Percentiles rank a stretch among this genome's conserved stretches.
These are phyloP conservation scores for Chalaropsis ovoidea DNA, from an alignment of 2,329 filamentous ascomycete genomes.

Conservation along the genomic window DNA sequence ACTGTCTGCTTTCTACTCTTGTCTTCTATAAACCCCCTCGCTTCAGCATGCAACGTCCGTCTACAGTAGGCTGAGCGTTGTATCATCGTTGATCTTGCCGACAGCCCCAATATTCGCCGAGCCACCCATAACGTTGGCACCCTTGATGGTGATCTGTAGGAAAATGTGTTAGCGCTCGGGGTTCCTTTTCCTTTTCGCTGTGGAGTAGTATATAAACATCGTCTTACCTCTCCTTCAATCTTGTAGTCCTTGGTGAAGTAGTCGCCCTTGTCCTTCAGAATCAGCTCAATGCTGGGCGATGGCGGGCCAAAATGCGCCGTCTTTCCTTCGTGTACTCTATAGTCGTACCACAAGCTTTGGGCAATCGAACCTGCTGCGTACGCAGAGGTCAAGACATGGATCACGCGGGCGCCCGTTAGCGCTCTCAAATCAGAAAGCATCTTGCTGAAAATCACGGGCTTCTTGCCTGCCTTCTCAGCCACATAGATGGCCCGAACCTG, in stretches of 20 bases:
- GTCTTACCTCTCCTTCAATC: constrained; percentile 51
- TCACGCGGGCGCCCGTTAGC: constrained; percentile 65
- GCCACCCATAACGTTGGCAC: constrained; percentile 52
- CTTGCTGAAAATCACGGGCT: constrained; percentile 53
- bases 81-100: constrained; percentile 59
- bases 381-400: constrained; percentile 75
- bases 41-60: background rate
- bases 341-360: constrained; percentile 82
- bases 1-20: constrained; percentile 7
- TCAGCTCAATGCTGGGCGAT: constrained; percentile 66
- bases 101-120: constrained; percentile 54
- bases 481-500: constrained; percentile 73
- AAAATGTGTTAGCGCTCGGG: background rate
- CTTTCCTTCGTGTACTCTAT: constrained; percentile 46
- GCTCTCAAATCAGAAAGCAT: constrained; percentile 72
- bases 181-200: background rate
- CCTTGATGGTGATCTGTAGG: constrained; percentile 22
- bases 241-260: constrained; percentile 54
- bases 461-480: constrained; percentile 60
- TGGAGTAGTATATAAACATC: background rate
- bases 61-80: constrained; percentile 54
- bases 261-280: constrained; percentile 52
- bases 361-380: constrained; percentile 81
- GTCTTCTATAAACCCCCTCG: background rate
- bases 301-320: constrained; percentile 70